Evolutionary conservation across 805 yeast species (phyloP), one percentile per base, ranked within the genome.

Genomic region (Pichia membranifaciens): DNA sequence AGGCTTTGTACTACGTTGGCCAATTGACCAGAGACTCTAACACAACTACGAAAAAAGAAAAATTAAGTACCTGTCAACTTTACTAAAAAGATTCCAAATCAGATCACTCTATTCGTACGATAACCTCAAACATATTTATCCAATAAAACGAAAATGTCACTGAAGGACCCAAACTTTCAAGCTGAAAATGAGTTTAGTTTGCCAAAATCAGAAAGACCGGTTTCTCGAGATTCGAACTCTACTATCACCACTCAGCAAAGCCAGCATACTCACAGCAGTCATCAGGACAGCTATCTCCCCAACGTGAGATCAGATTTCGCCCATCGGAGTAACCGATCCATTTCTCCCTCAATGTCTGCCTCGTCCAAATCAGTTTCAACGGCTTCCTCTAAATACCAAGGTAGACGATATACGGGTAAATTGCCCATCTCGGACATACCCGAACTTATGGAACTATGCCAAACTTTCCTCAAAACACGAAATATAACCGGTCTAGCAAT

Each of bases 401-500:
- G 59, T 2, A 41, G 55, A 23, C 59, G 58, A 45, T 64, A 57
- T 44, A 59, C 58, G 22, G 69, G 69, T 16, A 66, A 69, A 45
- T 72, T 75, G 9, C 69, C 77, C 2, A 67, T 75, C n/a, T 58
- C 69, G 2, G 75, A 71, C 39, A 66, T 65, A 6, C 75, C 77
- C 1, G 78, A 75, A 39, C 60, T 81, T 16, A 72, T 82, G 39
- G 71, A 72, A 21, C 68, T 80, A 21, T 79, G 87, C 53, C 72
- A 78, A 38, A 67, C 71, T 38, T 80, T 79, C 55, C 63, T 89
- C 5, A 69, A 67, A 41, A 70, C 72, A 16, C 78, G 77, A 48
- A 85, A 90, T 58, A 82, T 82, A 48, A 80, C 82, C 41, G 87
- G 89, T 0, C 66, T 90, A 41, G 95, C 97, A 1, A 70, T 79